Base-by-base conservation (phyloP, 345 rosid genomes). In the Eucalyptus pauciflora region DNA sequence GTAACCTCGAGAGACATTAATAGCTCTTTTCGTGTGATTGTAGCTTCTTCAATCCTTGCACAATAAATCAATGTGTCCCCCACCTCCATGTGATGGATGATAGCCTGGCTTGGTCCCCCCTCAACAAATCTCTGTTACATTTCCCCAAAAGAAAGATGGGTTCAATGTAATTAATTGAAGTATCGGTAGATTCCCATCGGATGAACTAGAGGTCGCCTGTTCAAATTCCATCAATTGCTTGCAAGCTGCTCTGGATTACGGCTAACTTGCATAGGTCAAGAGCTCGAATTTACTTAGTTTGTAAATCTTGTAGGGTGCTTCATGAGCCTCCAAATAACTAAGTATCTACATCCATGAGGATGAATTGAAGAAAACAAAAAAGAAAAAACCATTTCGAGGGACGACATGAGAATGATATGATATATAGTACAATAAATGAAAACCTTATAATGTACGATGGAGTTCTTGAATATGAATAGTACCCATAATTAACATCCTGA, bases 51-150 rank as follows among this genome's bases (percentile, higher is more conserved):
- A 69, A 31, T 33, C 12, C 80, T 69, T 33, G 20, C 43, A 33
- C 13, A 69, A 69, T 69, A 69, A 33, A 33, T 69, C 80, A 17
- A 69, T 33, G 80, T 69, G 45, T 69, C 80, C 45, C 80, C 80
- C 80, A 33, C 80, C 80, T 69, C 79, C 80, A 69, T 33, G 79
- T 33, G 80, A 69, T 69, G 80, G 80, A 69, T 67, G 79, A 67
- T 67, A 67, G 79, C 79, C 45, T 69, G 22, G 80, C 45, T 69
- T 33, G 80, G 80, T 69, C 80, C 80, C 80, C 80, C 80, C 22
- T 41, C 80, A 52, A 52, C 45, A 33, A 33, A 69, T 69, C 6
- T 37, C 81, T 18, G 10, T 18, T 37, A 71, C 81, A 20, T 37
- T 71, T 71, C 25, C 80, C 80, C 24, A 31, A 69, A 69, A 69